Evolutionary conservation across 768 basidiomycete genomes (phyloP).

Genomic region (Collybia sp.): DNA sequence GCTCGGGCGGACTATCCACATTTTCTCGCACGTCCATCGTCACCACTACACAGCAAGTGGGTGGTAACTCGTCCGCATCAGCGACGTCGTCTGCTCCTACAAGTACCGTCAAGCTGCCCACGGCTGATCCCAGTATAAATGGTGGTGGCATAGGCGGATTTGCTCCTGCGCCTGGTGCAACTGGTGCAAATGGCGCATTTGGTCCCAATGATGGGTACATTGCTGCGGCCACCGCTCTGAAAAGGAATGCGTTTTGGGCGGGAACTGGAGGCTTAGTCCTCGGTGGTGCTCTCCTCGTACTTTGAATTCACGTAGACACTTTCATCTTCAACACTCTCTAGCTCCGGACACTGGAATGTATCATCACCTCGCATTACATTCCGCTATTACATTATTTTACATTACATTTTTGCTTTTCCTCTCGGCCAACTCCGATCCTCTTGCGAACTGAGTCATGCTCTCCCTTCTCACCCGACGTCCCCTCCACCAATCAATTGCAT

Average conservation of each 20-base stretch:
- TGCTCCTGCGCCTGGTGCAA: conserved; percentile 58
- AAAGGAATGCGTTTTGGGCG: conserved; percentile 38
- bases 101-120: conserved; percentile 41
- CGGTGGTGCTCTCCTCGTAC: conserved; percentile 42
- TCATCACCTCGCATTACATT: no score
- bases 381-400: no score
- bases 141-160: conserved; percentile 50
- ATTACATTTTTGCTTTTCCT: no score
- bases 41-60: conserved; percentile 35
- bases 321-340: not conserved
- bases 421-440: not conserved
- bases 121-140: conserved; percentile 49
- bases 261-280: conserved; percentile 40
- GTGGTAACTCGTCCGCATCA: conserved; percentile 6
- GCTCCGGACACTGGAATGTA: no score
- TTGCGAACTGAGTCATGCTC: no score
- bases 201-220: conserved; percentile 71
- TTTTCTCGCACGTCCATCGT: conserved; percentile 36
- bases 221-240: conserved; percentile 46
- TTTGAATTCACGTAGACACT: conserved; percentile 21
- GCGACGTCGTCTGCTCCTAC: conserved; percentile 33
- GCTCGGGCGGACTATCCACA: conserved; percentile 36
- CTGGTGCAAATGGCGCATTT: conserved; percentile 43
- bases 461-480: not conserved
- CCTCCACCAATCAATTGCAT: not conserved